These are phyloP conservation scores for Penicillium sp. DNA, from an alignment of 2,329 filamentous ascomycete genomes.

Conservation along the genomic window DNA sequence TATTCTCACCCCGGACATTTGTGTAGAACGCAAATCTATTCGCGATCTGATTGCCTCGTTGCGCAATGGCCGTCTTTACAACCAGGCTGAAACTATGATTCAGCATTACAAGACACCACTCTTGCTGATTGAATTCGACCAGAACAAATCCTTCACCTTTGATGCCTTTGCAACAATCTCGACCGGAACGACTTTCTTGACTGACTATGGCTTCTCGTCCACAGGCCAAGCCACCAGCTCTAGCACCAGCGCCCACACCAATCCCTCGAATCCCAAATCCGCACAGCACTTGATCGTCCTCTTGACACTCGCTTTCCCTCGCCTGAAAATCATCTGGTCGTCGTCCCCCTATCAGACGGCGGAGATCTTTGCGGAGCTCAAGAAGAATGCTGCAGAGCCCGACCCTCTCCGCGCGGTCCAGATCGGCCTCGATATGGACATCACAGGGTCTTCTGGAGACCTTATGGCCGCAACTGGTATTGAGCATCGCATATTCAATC, in stretches of 20 bases:
- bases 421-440: conserved; percentile 64
- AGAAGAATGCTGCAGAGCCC: conserved; percentile 82
- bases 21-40: conserved; percentile 90
- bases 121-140: conserved; percentile 95
- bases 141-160: conserved; percentile 93
- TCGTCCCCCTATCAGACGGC: conserved; percentile 91
- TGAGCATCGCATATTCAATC: conserved; percentile 65
- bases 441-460: conserved; percentile 37
- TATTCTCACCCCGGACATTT: conserved; percentile 82
- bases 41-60: conserved; percentile 88
- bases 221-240: conserved; percentile 42
- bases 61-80: conserved; percentile 83
- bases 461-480: conserved; percentile 52
- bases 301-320: conserved; percentile 84
- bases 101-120: conserved; percentile 84
- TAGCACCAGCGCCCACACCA: conserved; percentile 57
- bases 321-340: conserved; percentile 87
- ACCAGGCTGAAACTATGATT: conserved; percentile 89
- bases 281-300: conserved; percentile 88
- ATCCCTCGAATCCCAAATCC: conserved; percentile 61
- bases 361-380: conserved; percentile 91
- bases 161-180: conserved; percentile 53
- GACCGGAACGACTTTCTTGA: conserved; percentile 38
- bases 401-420: conserved; percentile 83
- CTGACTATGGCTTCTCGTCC: conserved; percentile 50